phyloP scores from a whole-genome alignment of 345 rosid genomes.

The rapeseed (Brassica napus) region Da-Ae NC_063442.1:39150001-39150500 shows the following conservation, averaged over 20 bases:
- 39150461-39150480: conserved; percentile 22
- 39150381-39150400: conserved; percentile 81
- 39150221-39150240: conserved; percentile 5
- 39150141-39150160: conserved; percentile 9
- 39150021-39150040: not conserved
- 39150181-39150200: conserved; percentile 36
- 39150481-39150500: not conserved
- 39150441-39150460: conserved; percentile 71
- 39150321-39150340: conserved; percentile 79
- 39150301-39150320: conserved; percentile 60
- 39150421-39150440: conserved; percentile 71
- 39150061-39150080: not conserved
- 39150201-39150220: conserved; percentile 17
- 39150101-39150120: not conserved
- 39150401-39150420: conserved; percentile 84
- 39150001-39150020: not conserved
- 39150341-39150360: conserved; percentile 70
- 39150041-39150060: not conserved
- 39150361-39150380: conserved; percentile 72
- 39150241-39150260: conserved; percentile 27
- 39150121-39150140: conserved; percentile 15
- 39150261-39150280: conserved; percentile 60
- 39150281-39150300: conserved; percentile 57
- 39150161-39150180: conserved; percentile 29
- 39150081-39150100: not conserved